Conservation (phyloP, 768 basidiomycete genomes). For the Boletus rex-veris region DNA sequence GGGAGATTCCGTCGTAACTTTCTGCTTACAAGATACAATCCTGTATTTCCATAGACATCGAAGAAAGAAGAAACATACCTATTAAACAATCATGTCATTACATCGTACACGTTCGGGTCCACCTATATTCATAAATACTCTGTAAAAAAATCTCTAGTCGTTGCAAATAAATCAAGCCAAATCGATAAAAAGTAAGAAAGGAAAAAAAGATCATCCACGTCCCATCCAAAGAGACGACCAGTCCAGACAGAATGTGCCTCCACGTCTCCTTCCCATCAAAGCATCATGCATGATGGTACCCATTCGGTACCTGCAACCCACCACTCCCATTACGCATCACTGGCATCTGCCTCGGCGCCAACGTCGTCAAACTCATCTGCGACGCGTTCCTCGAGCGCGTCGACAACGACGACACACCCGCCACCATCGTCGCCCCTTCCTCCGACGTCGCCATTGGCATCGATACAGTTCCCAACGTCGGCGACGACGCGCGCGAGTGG, state of each 20-base stretch:
- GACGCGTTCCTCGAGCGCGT: slow-evolving; percentile 67
- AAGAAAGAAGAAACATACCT: too few relatives aligned
- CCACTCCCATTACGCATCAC: slow-evolving; percentile 36
- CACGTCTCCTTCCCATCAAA: background rate
- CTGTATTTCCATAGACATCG: too few relatives aligned
- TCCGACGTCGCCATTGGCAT: slow-evolving; percentile 9
- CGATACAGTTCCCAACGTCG: slow-evolving; percentile 14
- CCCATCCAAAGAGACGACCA: too few relatives aligned
- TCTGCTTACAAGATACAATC: too few relatives aligned
- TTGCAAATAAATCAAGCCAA: too few relatives aligned
- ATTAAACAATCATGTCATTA: too few relatives aligned
- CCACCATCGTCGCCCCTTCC: slow-evolving; percentile 7
- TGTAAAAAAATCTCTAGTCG: too few relatives aligned
- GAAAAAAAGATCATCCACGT: too few relatives aligned
- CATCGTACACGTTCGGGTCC: too few relatives aligned
- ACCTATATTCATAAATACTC: too few relatives aligned
- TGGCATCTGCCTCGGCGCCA: slow-evolving; percentile 44
- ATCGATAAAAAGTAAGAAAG: too few relatives aligned
- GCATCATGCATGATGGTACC: slow-evolving; percentile 8
- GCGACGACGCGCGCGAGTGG: slow-evolving; percentile 32
- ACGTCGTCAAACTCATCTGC: slow-evolving; percentile 56
- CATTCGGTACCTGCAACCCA: slow-evolving; percentile 14
- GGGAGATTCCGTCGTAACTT: too few relatives aligned
- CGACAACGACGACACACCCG: slow-evolving; percentile 16
- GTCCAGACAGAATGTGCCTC: background rate